Base-by-base conservation (phyloP, 2,329 filamentous ascomycete species). In the Ophiosphaerella korrae region DNA sequence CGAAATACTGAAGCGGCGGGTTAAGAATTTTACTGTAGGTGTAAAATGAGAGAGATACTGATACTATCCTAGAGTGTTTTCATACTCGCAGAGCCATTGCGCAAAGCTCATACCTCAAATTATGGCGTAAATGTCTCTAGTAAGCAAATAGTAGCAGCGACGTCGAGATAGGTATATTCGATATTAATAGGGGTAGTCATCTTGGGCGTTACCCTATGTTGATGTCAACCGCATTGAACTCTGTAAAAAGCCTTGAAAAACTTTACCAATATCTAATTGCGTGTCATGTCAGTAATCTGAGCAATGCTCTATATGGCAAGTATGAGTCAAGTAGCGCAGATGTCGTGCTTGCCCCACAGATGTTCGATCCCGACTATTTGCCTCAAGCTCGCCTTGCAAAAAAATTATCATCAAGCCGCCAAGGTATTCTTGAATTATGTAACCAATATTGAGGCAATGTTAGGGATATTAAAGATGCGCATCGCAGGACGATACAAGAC, bases 261-360 rank as follows among this genome's bases (percentile, higher is more conserved):
- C 8, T 35, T 21, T 4, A 21, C 18, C 18, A 21, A 21, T 4
- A 5, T 14, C 14, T 2, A 16, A n/a, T 16, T 35, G 50, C 50
- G 47, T 35, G 29, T 50, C 42, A 29, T 44, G 47, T 37, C 36
- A 23, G 2, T 42, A 50, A 50, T 29, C 26, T 24, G 40, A 40
- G 13, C 31, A 18, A 45, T 5, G 13, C 50, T 42, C 41, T 16
- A 2, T 23, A 32, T 33, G 34, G 32, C 44, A 32, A 38, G 29
- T 38, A 35, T 44, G 37, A 49, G 45, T 46, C 48, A 45, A n/a
- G 6, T 56, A 56, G 53, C 50, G 40, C 45, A 43, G 40, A 63
- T 63, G 57, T 63, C 60, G 60, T 63, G 60, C 60, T 63, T 45
- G 60, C 49, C 57, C 59, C 59, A 57, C 55, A 48, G 42, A 41